Percentiles rank a stretch among this genome's conserved stretches.
Evolutionary conservation across 1,139 yeast genomes (phyloP).

Genomic region (Candida albicans): DNA sequence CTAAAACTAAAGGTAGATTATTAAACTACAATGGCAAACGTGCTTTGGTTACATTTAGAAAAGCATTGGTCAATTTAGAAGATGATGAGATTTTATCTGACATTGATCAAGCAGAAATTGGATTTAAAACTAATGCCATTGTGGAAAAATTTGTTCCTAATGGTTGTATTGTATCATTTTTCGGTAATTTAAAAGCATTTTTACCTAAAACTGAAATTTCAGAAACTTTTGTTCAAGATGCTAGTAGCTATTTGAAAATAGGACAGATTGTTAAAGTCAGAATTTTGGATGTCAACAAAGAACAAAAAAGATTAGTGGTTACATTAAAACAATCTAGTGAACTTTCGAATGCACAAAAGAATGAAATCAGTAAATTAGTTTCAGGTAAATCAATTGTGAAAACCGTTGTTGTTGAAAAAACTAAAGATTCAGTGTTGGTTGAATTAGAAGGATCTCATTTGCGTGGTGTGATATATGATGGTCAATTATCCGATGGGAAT

Average conservation of each 20-base stretch:
- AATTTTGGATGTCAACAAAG: conserved; percentile 57
- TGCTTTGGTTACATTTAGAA: conserved; percentile 72
- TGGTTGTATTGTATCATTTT: conserved; percentile 84
- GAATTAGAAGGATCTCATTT: conserved; percentile 57
- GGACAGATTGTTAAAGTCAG: conserved; percentile 86
- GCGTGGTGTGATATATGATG: conserved; percentile 71
- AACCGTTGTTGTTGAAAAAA: conserved; percentile 72
- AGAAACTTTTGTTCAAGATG: conserved; percentile 78
- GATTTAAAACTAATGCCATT: conserved; percentile 70
- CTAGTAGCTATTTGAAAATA: conserved; percentile 72
- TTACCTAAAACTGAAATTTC: conserved; percentile 87
- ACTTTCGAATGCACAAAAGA: conserved; percentile 49
- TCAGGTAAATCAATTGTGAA: conserved; percentile 65
- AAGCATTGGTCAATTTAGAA: conserved; percentile 70
- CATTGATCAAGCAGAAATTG: conserved; percentile 55
- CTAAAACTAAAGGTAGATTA: conserved; percentile 74
- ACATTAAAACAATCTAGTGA: conserved; percentile 70
- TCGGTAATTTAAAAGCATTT: conserved; percentile 75
- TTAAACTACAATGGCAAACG: conserved; percentile 40
- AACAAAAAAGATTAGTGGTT: conserved; percentile 59
- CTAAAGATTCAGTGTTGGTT: conserved; percentile 69
- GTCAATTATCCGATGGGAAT: conserved; percentile 77
- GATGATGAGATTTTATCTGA: conserved; percentile 56
- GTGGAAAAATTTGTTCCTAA: conserved; percentile 68
- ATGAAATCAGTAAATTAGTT: conserved; percentile 46